phyloP scores from a whole-genome alignment of 768 basidiomycete genomes.

The Dioszegia crocea region DNA sequence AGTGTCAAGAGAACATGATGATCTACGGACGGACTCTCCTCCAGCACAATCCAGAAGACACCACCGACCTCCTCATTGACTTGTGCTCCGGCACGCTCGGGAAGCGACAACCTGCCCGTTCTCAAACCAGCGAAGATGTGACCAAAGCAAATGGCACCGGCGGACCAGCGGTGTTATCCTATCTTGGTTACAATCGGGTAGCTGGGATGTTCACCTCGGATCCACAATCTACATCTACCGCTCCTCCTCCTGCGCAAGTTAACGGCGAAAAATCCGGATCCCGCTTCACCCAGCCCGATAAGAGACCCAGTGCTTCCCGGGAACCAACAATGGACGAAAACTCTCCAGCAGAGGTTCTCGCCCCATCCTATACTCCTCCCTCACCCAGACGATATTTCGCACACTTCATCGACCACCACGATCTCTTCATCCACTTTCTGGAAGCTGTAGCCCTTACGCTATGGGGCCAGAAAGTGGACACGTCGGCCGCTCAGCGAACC shows the following conservation, averaged over 20 bases:
- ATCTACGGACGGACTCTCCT: constrained; percentile 85
- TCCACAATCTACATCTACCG: background rate
- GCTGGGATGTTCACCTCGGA: constrained; percentile 49
- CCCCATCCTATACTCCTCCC: constrained; percentile 51
- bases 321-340: background rate
- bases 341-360: constrained; percentile 11
- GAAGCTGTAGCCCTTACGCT: constrained; percentile 75
- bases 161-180: constrained; percentile 68
- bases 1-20: constrained; percentile 79
- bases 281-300: background rate
- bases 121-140: constrained; percentile 17
- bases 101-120: constrained; percentile 50
- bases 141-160: constrained; percentile 24
- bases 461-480: constrained; percentile 67
- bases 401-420: constrained; percentile 85
- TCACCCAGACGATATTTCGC: constrained; percentile 86
- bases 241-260: constrained; percentile 44
- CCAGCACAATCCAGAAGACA: constrained; percentile 74
- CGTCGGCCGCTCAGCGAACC: background rate
- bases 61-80: constrained; percentile 85
- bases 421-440: constrained; percentile 77
- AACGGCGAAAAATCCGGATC: constrained; percentile 44
- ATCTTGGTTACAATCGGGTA: constrained; percentile 68
- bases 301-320: constrained; percentile 1
- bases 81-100: constrained; percentile 66